Evolutionary conservation across 352 stramenopile species (phyloP).

Genomic region (Blastocystis hominis): DNA sequence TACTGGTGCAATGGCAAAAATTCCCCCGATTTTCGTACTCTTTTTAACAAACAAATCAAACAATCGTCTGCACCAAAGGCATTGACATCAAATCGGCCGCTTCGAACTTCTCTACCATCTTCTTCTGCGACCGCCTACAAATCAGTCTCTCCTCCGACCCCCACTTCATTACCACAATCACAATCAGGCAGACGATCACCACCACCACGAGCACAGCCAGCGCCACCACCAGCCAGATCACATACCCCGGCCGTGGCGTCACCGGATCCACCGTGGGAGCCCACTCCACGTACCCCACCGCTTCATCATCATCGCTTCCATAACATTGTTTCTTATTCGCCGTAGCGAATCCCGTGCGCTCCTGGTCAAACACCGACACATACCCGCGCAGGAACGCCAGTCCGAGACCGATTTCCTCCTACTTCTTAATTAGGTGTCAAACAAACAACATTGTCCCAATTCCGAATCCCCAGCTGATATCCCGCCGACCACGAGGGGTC

Average conservation of each 20-base stretch:
- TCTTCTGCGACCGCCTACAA: neutral
- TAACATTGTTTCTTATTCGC: slow-evolving; percentile 4
- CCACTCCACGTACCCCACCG: neutral
- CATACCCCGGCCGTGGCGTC: neutral
- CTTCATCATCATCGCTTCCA: neutral
- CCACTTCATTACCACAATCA: slow-evolving; percentile 3
- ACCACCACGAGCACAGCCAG: neutral
- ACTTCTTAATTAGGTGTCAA: neutral
- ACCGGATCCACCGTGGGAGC: neutral
- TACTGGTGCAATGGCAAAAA: neutral
- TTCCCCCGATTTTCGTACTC: neutral
- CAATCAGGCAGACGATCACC: neutral
- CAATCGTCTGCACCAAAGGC: neutral
- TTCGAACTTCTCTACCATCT: neutral
- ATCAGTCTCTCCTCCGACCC: neutral
- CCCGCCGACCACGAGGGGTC: neutral
- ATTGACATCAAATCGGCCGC: neutral
- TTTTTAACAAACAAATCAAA: neutral
- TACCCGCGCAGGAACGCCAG: slow-evolving; percentile 12
- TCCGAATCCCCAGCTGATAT: neutral
- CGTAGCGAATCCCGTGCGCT: neutral
- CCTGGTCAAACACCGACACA: neutral
- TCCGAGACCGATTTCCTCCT: neutral
- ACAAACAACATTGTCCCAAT: neutral
- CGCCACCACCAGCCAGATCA: neutral